Percentiles rank a stretch among this genome's conserved stretches.
Conservation (phyloP, 495 filamentous ascomycete genomes). For the Aspergillus hancockii region DNA sequence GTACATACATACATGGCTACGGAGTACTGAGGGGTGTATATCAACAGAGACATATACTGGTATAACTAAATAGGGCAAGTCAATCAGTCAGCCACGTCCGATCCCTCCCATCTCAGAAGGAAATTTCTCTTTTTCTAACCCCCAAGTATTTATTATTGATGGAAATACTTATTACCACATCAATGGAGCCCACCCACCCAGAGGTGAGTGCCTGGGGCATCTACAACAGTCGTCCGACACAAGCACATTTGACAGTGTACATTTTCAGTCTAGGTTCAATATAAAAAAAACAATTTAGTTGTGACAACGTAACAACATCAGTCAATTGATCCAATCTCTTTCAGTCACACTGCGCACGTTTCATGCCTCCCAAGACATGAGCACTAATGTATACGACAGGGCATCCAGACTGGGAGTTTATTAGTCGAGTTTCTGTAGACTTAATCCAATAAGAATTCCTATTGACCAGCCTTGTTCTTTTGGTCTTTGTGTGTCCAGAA, state of each 20-base stretch:
- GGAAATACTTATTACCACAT: conserved; percentile 1
- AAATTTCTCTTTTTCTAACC: too few relatives aligned
- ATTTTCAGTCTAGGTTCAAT: background rate
- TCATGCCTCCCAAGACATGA: too few relatives aligned
- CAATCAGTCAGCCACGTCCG: background rate
- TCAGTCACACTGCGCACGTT: background rate
- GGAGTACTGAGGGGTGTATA: background rate
- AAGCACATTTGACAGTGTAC: background rate
- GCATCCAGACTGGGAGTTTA: conserved; percentile 9
- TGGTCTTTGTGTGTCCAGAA: background rate
- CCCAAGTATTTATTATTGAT: conserved; percentile 2
- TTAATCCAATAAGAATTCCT: conserved; percentile 7
- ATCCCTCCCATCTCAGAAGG: background rate
- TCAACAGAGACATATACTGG: background rate
- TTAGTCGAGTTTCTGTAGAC: background rate
- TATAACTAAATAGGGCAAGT: background rate
- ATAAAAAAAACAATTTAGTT: background rate
- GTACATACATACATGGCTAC: too few relatives aligned
- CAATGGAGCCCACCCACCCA: background rate
- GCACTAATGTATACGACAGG: background rate
- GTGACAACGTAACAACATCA: background rate
- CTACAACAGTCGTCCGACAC: background rate
- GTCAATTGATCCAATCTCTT: background rate
- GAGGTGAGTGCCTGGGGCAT: background rate
- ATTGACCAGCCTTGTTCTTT: background rate